Base-by-base conservation (phyloP, 2,329 filamentous ascomycete species). In the Epichloe gansuensis region DNA sequence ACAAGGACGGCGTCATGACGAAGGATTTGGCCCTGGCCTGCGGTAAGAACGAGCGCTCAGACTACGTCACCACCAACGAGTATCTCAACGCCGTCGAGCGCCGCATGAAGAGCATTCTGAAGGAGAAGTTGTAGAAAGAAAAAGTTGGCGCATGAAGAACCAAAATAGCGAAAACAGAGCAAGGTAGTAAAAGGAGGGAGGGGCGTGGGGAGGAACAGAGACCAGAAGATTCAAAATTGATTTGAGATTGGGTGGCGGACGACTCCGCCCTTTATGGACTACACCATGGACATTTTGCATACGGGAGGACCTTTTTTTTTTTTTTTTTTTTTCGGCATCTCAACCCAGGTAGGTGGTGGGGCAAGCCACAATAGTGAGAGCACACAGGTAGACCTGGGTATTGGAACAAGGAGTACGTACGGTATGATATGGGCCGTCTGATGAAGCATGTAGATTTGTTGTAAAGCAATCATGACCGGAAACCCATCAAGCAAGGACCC, bases 1-100 rank as follows among this genome's bases (percentile, higher is more conserved):
- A 97, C 68, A 71, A 87, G 54, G 91, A 97, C 67, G 88, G 88
- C 57, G 86, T 97, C 75, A 98, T 97, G 93, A 98, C 93, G 70
- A 98, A 98, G 83, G 93, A 98, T 72, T 74, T 98, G 62, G 93
- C 93, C n/a, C 81, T 97, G 55, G 87, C 91, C 48, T 93, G 88
- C 69, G 93, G 93, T 64, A 91, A 91, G 78, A 90, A 85, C 63
- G 85, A 81, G 56, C 81, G 88, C 60, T 81, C 81, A 62, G 85
- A 88, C 66, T 97, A 91, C 73, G 93, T 95, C 61, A 96, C 90
- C 51, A 97, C 91, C 54, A 81, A 77, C 61, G 86, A 95, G 75
- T 98, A 97, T 75, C 75, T 98, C 66, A 81, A 86, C 65, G 91
- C 91, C 42, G 91, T 97, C 49, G 91, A 97, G 83, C 84, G 82